phyloP scores from a whole-genome alignment of 352 stramenopile genomes.

The Phytophthora macrochlamydospora region DNA sequence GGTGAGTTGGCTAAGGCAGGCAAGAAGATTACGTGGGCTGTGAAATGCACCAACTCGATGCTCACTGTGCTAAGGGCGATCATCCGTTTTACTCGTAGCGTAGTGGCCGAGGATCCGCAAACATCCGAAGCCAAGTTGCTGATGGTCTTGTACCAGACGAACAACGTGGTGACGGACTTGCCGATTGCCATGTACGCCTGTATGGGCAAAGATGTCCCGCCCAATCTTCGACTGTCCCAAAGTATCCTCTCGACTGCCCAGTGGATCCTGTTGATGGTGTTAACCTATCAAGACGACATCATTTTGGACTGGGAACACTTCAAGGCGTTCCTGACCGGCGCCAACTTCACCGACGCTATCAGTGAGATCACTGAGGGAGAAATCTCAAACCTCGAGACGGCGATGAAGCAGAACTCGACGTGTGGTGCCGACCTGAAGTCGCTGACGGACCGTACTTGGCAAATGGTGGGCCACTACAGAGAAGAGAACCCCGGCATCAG shows the following conservation, averaged over 20 bases:
- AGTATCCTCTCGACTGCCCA: slow-evolving; percentile 17
- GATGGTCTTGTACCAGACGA: slow-evolving; percentile 41
- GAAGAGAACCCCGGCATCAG: slow-evolving; percentile 18
- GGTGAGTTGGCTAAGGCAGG: slow-evolving; percentile 22
- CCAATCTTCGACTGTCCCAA: slow-evolving; percentile 8
- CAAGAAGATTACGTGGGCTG: slow-evolving; percentile 31
- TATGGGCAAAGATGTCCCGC: slow-evolving; percentile 3
- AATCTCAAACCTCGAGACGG: slow-evolving; percentile 25
- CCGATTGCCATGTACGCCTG: slow-evolving; percentile 19
- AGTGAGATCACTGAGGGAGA: slow-evolving; percentile 21
- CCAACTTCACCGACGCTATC: slow-evolving; percentile 14
- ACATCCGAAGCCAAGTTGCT: slow-evolving; percentile 40
- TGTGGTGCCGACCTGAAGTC: slow-evolving; percentile 47
- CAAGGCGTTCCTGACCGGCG: slow-evolving; percentile 14
- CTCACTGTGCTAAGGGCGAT: background rate
- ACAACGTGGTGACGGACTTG: slow-evolving; percentile 30
- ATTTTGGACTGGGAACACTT: slow-evolving; percentile 22
- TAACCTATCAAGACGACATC: slow-evolving; percentile 10
- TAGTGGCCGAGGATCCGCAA: slow-evolving; percentile 25
- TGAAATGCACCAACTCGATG: slow-evolving; percentile 45
- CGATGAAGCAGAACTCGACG: slow-evolving; percentile 35
- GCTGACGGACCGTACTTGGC: slow-evolving; percentile 41
- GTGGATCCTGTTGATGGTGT: slow-evolving; percentile 20
- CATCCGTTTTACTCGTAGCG: slow-evolving; percentile 8
- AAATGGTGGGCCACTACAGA: slow-evolving; percentile 41